Evolutionary conservation across 805 yeast species (phyloP).

Genomic region (Cyberlindnera galapagoensis): DNA sequence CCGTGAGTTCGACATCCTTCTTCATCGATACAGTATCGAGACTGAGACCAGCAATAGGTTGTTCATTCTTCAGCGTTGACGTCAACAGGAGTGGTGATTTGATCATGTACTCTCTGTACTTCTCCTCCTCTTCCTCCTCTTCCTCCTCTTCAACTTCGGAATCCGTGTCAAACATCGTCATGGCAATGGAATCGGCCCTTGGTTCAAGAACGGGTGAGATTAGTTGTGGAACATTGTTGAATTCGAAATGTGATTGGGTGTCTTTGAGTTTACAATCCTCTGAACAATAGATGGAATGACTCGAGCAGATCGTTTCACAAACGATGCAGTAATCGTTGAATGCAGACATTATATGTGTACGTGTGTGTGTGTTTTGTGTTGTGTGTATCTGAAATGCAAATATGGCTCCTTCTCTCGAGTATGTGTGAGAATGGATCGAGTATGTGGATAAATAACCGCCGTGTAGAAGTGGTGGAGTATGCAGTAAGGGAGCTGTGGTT

Average conservation of each 20-base stretch:
- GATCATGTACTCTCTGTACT: slow-evolving; percentile 22
- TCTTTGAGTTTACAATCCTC: slow-evolving; percentile 33
- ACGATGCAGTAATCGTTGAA: slow-evolving; percentile 51
- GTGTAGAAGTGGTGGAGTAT: too few relatives aligned
- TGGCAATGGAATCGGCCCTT: slow-evolving; percentile 20
- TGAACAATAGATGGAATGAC: slow-evolving; percentile 40
- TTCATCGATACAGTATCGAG: slow-evolving; percentile 21
- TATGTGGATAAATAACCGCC: too few relatives aligned
- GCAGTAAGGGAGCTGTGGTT: too few relatives aligned
- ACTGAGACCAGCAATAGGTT: slow-evolving; percentile 20
- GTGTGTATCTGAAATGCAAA: too few relatives aligned
- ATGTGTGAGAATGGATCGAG: too few relatives aligned
- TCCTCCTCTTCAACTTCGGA: slow-evolving; percentile 13
- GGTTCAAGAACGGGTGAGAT: slow-evolving; percentile 26
- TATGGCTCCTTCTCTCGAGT: too few relatives aligned
- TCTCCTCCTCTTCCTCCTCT: slow-evolving; percentile 11
- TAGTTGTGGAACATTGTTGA: slow-evolving; percentile 23
- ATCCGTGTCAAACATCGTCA: slow-evolving; percentile 8
- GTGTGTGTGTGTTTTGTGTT: not conserved
- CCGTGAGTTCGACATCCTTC: slow-evolving; percentile 13
- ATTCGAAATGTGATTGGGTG: slow-evolving; percentile 19
- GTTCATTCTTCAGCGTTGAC: slow-evolving; percentile 19
- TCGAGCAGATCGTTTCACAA: slow-evolving; percentile 45
- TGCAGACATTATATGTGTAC: slow-evolving; percentile 28
- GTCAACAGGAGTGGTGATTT: slow-evolving; percentile 23